Evolutionary conservation across 306 rosid genomes (phyloP), one percentile per base, ranked within the genome.

Genomic region (Corylus americana): DNA sequence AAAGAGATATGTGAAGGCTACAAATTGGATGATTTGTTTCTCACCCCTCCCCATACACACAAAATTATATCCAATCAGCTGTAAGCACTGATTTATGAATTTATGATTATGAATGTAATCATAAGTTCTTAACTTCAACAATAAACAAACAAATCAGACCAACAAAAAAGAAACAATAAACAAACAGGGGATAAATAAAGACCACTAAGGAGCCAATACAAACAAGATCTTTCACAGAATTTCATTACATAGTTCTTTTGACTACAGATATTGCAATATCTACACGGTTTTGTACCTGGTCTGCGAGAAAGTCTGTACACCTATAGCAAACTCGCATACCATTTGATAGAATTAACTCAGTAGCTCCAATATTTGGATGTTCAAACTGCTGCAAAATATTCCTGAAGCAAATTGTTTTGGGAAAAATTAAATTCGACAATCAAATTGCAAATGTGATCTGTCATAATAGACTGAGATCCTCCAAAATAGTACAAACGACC

Each of bases 301-400:
- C 98, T 77, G 88, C 94, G 13, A 95, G 98, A 86, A 95, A 95
- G 85, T 95, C 93, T 69, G 98, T 91, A 70, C 89, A 75, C 84
- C 92, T 92, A 61, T 90, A 95, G 90, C 98, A 95, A 79, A 95
- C 81, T 81, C 94, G 88, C 96, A 95, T 89, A 82, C 97, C 98
- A 85, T 94, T 94, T 68, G 98, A 92, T 71, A 94, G 83, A 84
- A 90, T 59, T 78, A 95, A 82, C 85, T 95, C 98, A 80, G 91
- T 86, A 47, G 97, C 98, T 84, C 91, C 95, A 87, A 95, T 90
- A 69, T 86, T 90, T 75, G 93, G 75, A 84, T 92, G 91, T 77
- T 92, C 98, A 84, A 76, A 64, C 84, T 91, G 92, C 83, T 85
- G 81, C 81, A 91, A 86, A 77, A 91, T 87, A 86, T 63, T 83